Evolutionary conservation across 306 rosid genomes (phyloP), one percentile per base, ranked within the genome.

Genomic region (Trifolium subterraneum): DNA sequence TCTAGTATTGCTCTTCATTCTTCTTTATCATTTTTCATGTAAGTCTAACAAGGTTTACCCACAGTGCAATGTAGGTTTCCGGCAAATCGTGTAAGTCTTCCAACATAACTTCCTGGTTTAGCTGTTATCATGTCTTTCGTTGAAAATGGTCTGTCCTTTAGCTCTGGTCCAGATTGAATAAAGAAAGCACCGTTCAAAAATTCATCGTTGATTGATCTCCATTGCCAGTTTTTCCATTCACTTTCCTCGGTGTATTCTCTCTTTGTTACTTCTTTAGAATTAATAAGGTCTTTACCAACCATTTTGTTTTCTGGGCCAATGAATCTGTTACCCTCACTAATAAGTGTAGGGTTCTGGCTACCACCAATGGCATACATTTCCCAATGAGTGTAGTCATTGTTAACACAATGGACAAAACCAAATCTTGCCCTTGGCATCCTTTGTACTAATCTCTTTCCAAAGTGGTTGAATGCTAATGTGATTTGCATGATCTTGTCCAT

Each of bases 311-410:
- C 31, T 16, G 90, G 86, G 38, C 84, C 96, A 1, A 87, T 81
- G 73, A 89, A 93, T 61, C 93, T 45, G 73, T 90, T 93, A 33
- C 96, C 98, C 76, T 93, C 97, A 58, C 96, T 89, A 15, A 93
- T 79, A 15, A 93, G 76, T 52, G 96, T 93, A 23, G 98, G 96
- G 48, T 82, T 68, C 69, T 50, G 22, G 84, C 86, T 90, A 14
- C 97, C 96, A 6, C 98, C 98, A 15, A 93, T 89, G 81, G 98
- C 98, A 22, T 93, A 93, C 98, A 88, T 90, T 41, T 80, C 76
- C 97, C 97, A 93, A 10, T 87, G 95, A 39, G 89, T 88, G 83
- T 90, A 93, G 79, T 86, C 93, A 42, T 93, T 90, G 81, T 93
- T 93, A 13, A 93, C 88, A 0, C 81, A 76, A 23, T 93, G 97